Evolutionary conservation across 148 eudicot species (phyloP), one percentile per base, ranked within the genome.

Genomic region (Amaranthus cruentus): DNA sequence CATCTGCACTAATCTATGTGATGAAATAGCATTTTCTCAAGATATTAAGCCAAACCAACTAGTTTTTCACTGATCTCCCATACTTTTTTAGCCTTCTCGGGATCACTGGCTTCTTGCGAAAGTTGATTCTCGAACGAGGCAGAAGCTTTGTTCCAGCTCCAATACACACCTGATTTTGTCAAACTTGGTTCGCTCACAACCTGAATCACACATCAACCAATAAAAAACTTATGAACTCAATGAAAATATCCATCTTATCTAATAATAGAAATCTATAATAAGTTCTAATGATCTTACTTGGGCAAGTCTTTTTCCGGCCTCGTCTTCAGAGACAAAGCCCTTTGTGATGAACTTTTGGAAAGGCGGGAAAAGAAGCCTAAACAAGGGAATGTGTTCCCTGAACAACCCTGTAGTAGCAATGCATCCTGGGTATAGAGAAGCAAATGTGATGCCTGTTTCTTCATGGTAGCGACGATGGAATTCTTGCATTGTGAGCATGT

Each of bases 401-500:
- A 90, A 92, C 81, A 92, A 77, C 49, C 98, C 98, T 4, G 98
- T 92, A 10, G 90, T 89, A 7, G 98, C 98, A 66, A 92, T 90
- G 78, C 98, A 90, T 7, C 98, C 98, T 0, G 98, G 98, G 82
- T 92, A 92, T 47, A 92, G 88, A 13, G 98, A 92, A 0, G 96
- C 87, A 44, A 92, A 92, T 2, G 88, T 83, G 76, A 92, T 85
- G 8, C 94, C 93, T 0, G 89, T 88, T 7, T 90, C 98, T 63
- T 93, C 96, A 13, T 93, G 92, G 83, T 68, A 93, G 0, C 93
- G 86, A 5, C 84, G 72, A 73, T 93, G 96, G 82, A 93, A 89
- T 70, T 93, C 96, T 76, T 93, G 98, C 96, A 93, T 93, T 1
- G 91, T 88, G 2, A 93, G 91, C 98, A 93, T 93, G 84, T 93